Evolutionary conservation across 116 monocot species (phyloP), one percentile per base, ranked within the genome.

Genomic region (Cymodocea nodosa): DNA sequence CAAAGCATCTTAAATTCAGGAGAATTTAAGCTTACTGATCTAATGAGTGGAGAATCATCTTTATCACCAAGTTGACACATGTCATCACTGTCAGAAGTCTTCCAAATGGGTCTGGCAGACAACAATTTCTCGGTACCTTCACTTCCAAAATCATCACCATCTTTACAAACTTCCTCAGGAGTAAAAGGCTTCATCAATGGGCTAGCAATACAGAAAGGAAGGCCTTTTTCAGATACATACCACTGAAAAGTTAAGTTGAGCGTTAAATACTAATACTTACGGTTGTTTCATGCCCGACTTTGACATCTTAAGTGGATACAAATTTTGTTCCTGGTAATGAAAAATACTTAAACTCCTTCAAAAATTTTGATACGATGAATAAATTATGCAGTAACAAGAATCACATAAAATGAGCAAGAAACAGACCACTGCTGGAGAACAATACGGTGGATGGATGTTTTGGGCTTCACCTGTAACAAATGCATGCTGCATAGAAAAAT

Each of bases 381-480:
- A 19, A 39, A 62, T 62, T 62, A 16, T 17, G 36, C 18, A 18
- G 2, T 36, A 18, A 61, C 8, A n/a, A 20, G 22, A 68, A 39
- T 17, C 5, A 14, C 16, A 35, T 51, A 24, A 69, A 67, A 62
- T 22, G 15, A 16, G 66, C 10, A 53, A 10, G 18, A 60, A 72
- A 64, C 75, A 75, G 73, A 89, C 97, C 79, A 52, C 67, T 56
- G 57, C 56, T 51, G 71, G 68, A 68, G 75, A 64, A 20, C 13
- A 70, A 76, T 58, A 22, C 18, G 77, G 4, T 63, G 57, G 75
- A 67, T 73, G 81, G 56, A 52, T 35, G 76, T 78, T 82, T 66
- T 80, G 70, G 73, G 56, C 22, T 63, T 84, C 82, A 36, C 80
- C 80, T 35, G 78, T 75, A 72, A 97, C 89, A 79, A 97, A 97